Evolutionary conservation across 2,329 filamentous ascomycete species (phyloP).

Genomic region (Aspergillus awamori): DNA sequence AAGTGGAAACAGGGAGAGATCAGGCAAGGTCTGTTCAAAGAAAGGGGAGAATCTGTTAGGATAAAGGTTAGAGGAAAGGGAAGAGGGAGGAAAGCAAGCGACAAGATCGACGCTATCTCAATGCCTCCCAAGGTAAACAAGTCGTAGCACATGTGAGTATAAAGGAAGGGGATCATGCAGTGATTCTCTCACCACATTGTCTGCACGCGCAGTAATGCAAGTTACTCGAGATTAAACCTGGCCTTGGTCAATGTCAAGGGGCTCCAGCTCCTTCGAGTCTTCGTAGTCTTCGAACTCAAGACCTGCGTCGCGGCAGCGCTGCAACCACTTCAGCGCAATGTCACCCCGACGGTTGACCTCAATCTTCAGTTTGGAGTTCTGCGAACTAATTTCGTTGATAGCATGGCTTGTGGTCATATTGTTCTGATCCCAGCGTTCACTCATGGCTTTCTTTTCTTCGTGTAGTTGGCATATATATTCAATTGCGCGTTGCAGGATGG

Average conservation of each 20-base stretch:
- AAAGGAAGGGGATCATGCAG: slow-evolving; percentile 12
- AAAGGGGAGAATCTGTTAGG: slow-evolving; percentile 7
- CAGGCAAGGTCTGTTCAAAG: slow-evolving; percentile 11
- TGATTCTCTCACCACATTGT: slow-evolving; percentile 3
- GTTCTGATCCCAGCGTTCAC: slow-evolving; percentile 46
- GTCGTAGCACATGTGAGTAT: slow-evolving; percentile 32
- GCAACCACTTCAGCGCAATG: slow-evolving; percentile 55
- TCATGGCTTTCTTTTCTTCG: slow-evolving; percentile 48
- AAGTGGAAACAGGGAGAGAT: slow-evolving; percentile 11
- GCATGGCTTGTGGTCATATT: slow-evolving; percentile 50
- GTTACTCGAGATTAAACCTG: slow-evolving; percentile 19
- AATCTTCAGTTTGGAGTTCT: slow-evolving; percentile 92
- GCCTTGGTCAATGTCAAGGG: slow-evolving; percentile 39
- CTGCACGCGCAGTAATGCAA: background rate
- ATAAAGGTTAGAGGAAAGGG: slow-evolving; percentile 18
- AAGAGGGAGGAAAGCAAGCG: slow-evolving; percentile 19
- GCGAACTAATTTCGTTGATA: slow-evolving; percentile 83
- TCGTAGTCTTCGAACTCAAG: slow-evolving; percentile 54
- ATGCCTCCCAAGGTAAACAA: slow-evolving; percentile 26
- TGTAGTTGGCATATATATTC: slow-evolving; percentile 87
- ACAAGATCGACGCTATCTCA: slow-evolving; percentile 9
- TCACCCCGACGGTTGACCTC: slow-evolving; percentile 87
- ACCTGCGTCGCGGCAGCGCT: slow-evolving; percentile 51
- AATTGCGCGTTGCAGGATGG: slow-evolving; percentile 89
- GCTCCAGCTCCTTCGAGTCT: slow-evolving; percentile 45